Evolutionary conservation across 164 flowering plant species (phyloP), one percentile per base, ranked within the genome.

Genomic region (Vitis labrusca): DNA sequence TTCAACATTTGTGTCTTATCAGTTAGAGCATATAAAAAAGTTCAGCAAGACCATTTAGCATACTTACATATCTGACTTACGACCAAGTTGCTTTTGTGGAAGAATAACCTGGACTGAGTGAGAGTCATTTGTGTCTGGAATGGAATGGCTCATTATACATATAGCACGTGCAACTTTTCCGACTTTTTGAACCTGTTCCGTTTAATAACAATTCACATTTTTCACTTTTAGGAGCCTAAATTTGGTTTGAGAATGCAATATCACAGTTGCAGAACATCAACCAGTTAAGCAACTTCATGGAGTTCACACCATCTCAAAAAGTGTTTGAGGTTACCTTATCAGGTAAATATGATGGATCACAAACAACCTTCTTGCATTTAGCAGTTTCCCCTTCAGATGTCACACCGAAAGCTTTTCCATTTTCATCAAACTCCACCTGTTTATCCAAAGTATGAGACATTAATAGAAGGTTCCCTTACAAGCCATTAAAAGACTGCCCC

Each of bases 381-480:
- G 99, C 97, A 70, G 98, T 95, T 87, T 95, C 98, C 67, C 99
- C 98, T 80, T 91, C 97, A 65, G 96, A 95, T 3, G 98, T 89
- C 71, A 95, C 99, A 29, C 98, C 99, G 64, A 74, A 57, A 15
- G 83, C 99, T 77, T 88, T 92, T 52, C 99, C 99, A 80, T 72
- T 76, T 13, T 37, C 80, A 73, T 90, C 97, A 72, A 88, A 89
- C 75, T 87, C 98, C 15, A 92, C 97, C 97, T 94, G 76, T 50
- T 61, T 2, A 75, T 63, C 32, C 59, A 10, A 44, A 50, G 61
- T 10, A 52, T 56, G 10, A 69, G 61, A n/a, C 47, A 63, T 64
- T 32, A 32, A 60, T 60, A 11, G 9, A 32, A 32, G 48, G 47
- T 60, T 59, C 30, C 29, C 27, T 9, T 53, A n/a, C 17, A 53